These are phyloP conservation scores for Calonectria ilicicola DNA, from an alignment of 2,329 filamentous ascomycete species.

Conservation along the genomic window DNA sequence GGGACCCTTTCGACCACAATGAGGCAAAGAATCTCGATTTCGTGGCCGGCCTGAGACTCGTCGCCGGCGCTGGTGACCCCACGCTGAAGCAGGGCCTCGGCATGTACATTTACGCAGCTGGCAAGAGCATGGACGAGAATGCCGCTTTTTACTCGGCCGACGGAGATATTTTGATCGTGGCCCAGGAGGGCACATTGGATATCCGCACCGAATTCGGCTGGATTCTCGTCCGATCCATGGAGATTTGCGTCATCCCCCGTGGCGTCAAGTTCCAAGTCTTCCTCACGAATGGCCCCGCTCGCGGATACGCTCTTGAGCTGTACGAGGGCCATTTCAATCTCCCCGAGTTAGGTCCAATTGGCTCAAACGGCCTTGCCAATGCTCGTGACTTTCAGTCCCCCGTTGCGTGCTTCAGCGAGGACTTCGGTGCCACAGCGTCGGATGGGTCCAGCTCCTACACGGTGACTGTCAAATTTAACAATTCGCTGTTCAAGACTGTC, in stretches of 20 bases:
- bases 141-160: conserved; percentile 88
- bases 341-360: conserved; percentile 79
- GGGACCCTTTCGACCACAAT: conserved; percentile 84
- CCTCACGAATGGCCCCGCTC: conserved; percentile 70
- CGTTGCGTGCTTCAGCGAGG: conserved; percentile 76
- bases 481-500: conserved; percentile 72
- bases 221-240: conserved; percentile 80
- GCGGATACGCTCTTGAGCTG: conserved; percentile 82
- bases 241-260: conserved; percentile 81
- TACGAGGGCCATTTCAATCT: conserved; percentile 80
- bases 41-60: conserved; percentile 71
- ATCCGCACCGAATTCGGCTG: conserved; percentile 83
- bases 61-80: conserved; percentile 85
- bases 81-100: conserved; percentile 83
- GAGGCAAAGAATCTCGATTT: conserved; percentile 63
- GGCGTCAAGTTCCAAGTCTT: conserved; percentile 80
- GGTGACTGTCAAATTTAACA: conserved; percentile 75
- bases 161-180: conserved; percentile 81
- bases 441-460: conserved; percentile 55
- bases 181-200: conserved; percentile 79
- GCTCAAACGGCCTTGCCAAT: conserved; percentile 81
- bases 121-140: conserved; percentile 79
- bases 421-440: conserved; percentile 54
- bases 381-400: conserved; percentile 81
- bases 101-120: conserved; percentile 84